Evolutionary conservation across 1,284 basidiomycete genomes (phyloP).

Genomic region (Pseudozyma pruni): DNA sequence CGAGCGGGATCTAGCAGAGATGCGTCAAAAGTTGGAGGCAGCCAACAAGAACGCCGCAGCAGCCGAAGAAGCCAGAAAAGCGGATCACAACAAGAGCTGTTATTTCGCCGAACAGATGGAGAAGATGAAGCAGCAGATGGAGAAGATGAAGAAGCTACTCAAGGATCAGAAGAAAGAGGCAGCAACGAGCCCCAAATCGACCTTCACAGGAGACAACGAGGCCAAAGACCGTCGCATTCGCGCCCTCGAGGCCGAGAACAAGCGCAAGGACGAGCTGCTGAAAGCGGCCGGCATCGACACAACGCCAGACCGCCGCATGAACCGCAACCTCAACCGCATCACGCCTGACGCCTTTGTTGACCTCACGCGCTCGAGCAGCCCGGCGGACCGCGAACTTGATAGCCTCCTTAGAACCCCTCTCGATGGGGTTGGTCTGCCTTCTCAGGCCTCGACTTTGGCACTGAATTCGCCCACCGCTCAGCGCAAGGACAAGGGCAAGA

Average conservation of each 20-base stretch:
- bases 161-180: neutral
- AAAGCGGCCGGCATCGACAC: slow-evolving; percentile 1
- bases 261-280: slow-evolving; percentile 2
- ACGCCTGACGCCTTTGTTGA: neutral
- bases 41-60: neutral
- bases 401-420: slow-evolving; percentile 6
- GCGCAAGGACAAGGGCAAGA: slow-evolving; percentile 17
- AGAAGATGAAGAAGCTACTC: slow-evolving; percentile 8
- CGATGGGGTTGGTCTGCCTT: slow-evolving; percentile 1
- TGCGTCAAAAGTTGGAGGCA: neutral
- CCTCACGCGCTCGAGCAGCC: slow-evolving; percentile 22
- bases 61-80: slow-evolving; percentile 9
- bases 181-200: neutral
- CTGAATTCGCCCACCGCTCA: slow-evolving; percentile 7
- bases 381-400: neutral
- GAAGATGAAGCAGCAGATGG: slow-evolving; percentile 23
- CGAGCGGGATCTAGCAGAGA: neutral
- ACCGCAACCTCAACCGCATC: neutral
- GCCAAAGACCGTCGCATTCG: slow-evolving; percentile 9
- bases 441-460: slow-evolving; percentile 7
- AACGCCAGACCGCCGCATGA: slow-evolving; percentile 9
- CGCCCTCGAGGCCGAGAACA: slow-evolving; percentile 19
- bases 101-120: slow-evolving; percentile 21
- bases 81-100: slow-evolving; percentile 21
- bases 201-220: neutral